Base-by-base conservation (phyloP, 176 grass and related monocot species). In the Zoysia japonica region DNA sequence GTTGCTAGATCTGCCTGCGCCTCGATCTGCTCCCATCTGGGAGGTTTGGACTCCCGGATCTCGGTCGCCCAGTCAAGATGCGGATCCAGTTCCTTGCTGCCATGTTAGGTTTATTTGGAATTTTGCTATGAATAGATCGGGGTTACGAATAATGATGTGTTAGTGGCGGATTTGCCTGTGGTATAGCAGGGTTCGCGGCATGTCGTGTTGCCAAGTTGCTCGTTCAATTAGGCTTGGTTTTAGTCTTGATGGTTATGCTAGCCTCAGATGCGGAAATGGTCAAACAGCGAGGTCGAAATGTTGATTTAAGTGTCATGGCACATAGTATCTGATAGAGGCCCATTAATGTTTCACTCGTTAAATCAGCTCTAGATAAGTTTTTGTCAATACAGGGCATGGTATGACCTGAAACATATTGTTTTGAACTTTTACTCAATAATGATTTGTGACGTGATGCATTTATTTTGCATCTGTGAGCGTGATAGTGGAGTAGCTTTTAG, bases 1-100 rank as follows among this genome's bases (percentile, higher is more conserved):
- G 11, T 2, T 3, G 65, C 53, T 42, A 75, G 84, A 86, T 86
- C 78, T 75, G 69, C 1, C 74, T 14, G 12, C 1, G 17, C 60
- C 20, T 28, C 78, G 75, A 59, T 67, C 83, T 66, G 60, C 41
- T 36, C 49, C 67, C 46, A 89, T 89, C 73, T 67, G 68, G 7
- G 42, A 0, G 46, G 1, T 53, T 0, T 28, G 45, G 61, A 68
- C 66, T 86, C 82, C 28, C 61, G 87, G 68, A 86, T 82, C 87
- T 84, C 28, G 47, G 46, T 19, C 3, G 45, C 5, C 1, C 37
- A 47, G 38, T 0, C 2, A 16, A 79, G 76, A 19, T 61, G 77
- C 47, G 64, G 82, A 80, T 88, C 87, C 63, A 40, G 6, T 7
- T 20, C 51, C 10, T 2, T 50, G 37, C 52, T 19, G 47, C 28